Base-by-base conservation (phyloP, 805 yeast genomes). In the Wickerhamiella shivajii region DNA sequence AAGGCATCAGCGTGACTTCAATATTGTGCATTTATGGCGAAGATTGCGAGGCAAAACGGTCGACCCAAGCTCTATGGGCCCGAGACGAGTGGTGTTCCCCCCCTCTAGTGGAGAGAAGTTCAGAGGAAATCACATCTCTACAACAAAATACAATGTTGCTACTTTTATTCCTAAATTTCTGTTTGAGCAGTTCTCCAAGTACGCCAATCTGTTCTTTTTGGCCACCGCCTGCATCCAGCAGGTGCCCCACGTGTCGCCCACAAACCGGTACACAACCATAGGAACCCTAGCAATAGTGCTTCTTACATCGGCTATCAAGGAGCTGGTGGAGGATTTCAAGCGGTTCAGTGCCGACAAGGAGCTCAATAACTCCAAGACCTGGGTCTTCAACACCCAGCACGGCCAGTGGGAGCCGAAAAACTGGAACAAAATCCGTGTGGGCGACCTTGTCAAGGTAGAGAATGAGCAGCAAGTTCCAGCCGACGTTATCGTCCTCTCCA, bases 401-500 rank as follows among this genome's bases (percentile, higher is more conserved):
- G 80, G 83, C n/a, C 65, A 60, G 9, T 87, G 84, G 53, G 62
- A 64, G 11, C 52, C 59, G 6, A 74, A 67, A 43, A 71, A 71
- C 49, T 90, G 99, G 99, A 71, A 81, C 41, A 72, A 80, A 38
- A 78, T 90, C 15, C 61, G 70, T 27, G 96, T 87, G 2, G 99
- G 99, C 28, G 97, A 90, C 49, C 71, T 90, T 8, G 79, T 90
- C 2, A 69, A 71, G 39, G 84, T 92, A 4, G 69, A 66, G 37
- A 79, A 81, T 27, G 96, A 83, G 47, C 92, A 87, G 41, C 76
- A 93, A 0, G 69, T 90, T 37, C 99, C 99, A 0, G 97, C 98
- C 0, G 99, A 90, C 60, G 49, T 90, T 36, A 64, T 87, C 12
- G 56, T 92, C 12, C 52, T 90, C 21, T 73, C 90, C 16, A 83